Evolutionary conservation across 2,329 filamentous ascomycete genomes (phyloP), one percentile per base, ranked within the genome.

Genomic region (Corniculantispora saksenae): DNA sequence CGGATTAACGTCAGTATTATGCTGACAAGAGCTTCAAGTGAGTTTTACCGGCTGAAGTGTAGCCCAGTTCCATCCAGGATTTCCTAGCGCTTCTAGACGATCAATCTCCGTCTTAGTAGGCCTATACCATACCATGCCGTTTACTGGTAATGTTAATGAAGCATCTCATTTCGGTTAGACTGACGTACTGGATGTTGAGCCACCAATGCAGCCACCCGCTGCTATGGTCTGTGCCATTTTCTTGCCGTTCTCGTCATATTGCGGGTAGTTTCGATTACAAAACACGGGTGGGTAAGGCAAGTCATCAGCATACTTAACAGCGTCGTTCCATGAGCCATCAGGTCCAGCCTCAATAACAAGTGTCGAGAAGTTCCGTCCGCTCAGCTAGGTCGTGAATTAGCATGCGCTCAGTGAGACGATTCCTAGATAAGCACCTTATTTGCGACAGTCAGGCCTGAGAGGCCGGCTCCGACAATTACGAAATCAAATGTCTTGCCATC

Each of bases 381-480:
- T 72, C 13, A 72, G 68, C 65, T 69, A 56, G 17, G 56, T 35
- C 1, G 32, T 60, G 17, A 66, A 51, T 47, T 21, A 63, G 25
- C 23, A 21, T 25, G 35, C n/a, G 5, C 40, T 35, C 27, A 4
- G 9, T 13, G 9, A 43, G 32, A 38, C 17, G n/a, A 43, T 5
- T 6, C 27, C 3, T 5, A 10, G 5, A 15, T 32, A 32, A 60
- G n/a, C 51, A 64, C 67, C 63, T 68, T 68, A 35, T 67, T 68
- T 21, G 59, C 67, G 12, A 67, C 66, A 1, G 63, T 66, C 1
- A 81, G 73, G 15, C 79, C 79, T 19, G 72, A 70, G 8, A 80
- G 69, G 1, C 79, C 78, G 9, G 75, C 79, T 12, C 78, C 79
- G 8, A 80, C 67, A n/a, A 80, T 69, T 7, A 79, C 68, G 1